Conservation (phyloP, 768 basidiomycete genomes). For the Podaxis sp. region DNA sequence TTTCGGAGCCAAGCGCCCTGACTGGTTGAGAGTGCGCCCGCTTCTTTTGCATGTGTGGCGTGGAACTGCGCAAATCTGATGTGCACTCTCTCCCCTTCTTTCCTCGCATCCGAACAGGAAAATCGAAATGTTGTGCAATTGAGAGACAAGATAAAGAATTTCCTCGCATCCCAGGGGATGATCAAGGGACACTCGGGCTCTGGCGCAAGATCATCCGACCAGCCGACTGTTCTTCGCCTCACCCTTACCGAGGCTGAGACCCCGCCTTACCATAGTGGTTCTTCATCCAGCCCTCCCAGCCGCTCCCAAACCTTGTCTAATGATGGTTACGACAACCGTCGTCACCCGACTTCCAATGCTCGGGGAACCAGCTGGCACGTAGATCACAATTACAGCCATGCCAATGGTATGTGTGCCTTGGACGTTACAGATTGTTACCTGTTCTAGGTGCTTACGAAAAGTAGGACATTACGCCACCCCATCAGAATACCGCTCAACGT, state of each 20-base stretch:
- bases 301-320: slow-evolving; percentile 25
- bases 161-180: slow-evolving; percentile 82
- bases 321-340: slow-evolving; percentile 19
- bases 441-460: background rate
- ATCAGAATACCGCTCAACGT: slow-evolving; percentile 9
- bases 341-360: slow-evolving; percentile 7
- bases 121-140: slow-evolving; percentile 65
- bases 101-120: slow-evolving; percentile 45
- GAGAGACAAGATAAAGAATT: slow-evolving; percentile 76
- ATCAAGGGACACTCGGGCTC: slow-evolving; percentile 85
- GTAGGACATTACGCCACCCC: slow-evolving; percentile 8
- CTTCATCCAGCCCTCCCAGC: slow-evolving; percentile 35
- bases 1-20: slow-evolving; percentile 82
- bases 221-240: slow-evolving; percentile 55
- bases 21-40: slow-evolving; percentile 72
- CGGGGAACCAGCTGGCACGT: background rate
- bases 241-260: slow-evolving; percentile 43
- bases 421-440: background rate
- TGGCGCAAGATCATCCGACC: slow-evolving; percentile 56
- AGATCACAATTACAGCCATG: background rate
- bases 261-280: slow-evolving; percentile 40
- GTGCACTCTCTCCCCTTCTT: slow-evolving; percentile 2
- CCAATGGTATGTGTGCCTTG: slow-evolving; percentile 2
- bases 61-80: background rate
- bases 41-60: slow-evolving; percentile 16